Evolutionary conservation across 208 protist species (phyloP).

Genomic region (Trypanosoma avium): DNA sequence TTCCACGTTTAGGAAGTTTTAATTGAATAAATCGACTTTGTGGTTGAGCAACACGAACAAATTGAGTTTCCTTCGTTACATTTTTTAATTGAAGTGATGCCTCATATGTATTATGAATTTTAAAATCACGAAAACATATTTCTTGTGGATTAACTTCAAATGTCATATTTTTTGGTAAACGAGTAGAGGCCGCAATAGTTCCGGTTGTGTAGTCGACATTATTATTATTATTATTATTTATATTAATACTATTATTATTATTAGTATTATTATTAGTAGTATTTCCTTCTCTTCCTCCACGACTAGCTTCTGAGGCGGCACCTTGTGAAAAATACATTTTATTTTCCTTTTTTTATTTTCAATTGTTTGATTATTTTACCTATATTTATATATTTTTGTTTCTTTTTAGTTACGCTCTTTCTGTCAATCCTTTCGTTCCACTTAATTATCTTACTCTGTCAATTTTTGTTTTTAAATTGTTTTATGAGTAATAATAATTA

Average conservation of each 20-base stretch:
- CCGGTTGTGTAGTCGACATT: background rate
- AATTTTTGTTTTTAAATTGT: constrained; percentile 2
- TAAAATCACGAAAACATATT: constrained; percentile 77
- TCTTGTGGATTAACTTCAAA: constrained; percentile 86
- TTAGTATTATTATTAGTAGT: no score
- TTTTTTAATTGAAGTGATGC: constrained; percentile 83
- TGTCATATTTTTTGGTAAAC: constrained; percentile 24
- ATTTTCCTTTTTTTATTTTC: background rate
- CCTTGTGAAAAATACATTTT: constrained; percentile 19
- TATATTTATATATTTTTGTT: background rate
- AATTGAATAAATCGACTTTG: constrained; percentile 76
- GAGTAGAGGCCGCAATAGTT: constrained; percentile 9
- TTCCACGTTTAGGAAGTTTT: constrained; percentile 42
- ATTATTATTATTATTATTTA: background rate
- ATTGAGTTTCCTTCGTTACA: constrained; percentile 64
- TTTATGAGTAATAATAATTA: no score
- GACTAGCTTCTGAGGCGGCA: constrained; percentile 4
- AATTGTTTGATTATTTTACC: background rate
- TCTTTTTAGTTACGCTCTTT: no score
- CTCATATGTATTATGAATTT: constrained; percentile 74
- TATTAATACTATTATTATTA: no score
- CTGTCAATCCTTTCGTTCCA: background rate
- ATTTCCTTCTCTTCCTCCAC: no score
- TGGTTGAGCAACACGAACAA: constrained; percentile 79
- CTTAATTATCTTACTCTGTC: constrained; percentile 6